Evolutionary conservation across 768 basidiomycete genomes (phyloP), one percentile per base, ranked within the genome.

Genomic region (Amanita exitialis): DNA sequence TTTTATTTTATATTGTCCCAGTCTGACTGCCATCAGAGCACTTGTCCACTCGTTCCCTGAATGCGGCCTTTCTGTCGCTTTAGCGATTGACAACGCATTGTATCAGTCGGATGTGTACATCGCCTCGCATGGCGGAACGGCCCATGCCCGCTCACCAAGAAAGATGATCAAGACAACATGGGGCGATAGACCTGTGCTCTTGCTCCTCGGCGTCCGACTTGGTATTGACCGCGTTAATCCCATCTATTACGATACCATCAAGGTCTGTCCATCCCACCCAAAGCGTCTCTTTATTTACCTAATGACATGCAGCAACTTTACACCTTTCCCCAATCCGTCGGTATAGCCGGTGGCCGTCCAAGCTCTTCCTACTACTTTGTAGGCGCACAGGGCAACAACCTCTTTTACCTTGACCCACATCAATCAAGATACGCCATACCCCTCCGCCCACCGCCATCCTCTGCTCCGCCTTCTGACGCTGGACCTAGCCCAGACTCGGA

Each of bases 341-440:
- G 95, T 36, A 98, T 99, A 49, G 93, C 95, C 0, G 95, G 96
- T 35, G 95, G 95, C 2, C 78, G 96, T 18, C 96, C 95, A 0
- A 89, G 89, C n/a, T 93, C 90, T 0, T 96, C 93, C 0, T 98
- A 96, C 65, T 99, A 98, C 66, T 99, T 99, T 61, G 89, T 99
- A 44, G 95, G 91, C 13, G 77, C 84, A 0, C 95, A 99, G 62
- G 86, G 83, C 3, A 87, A 93, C 56, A 86, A 82, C 44, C 75
- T 98, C 6, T 84, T 91, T 61, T 87, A 90, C 60, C 78, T 89
- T 32, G 83, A 89, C 66, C 85, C 86, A 1, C 83, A 88, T 60
- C 80, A 93, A 58, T 73, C 90, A 0, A 79, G 91, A 6, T 77
- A 88, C 0, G 75, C 90, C 0, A 69, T 95, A 2, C 83, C 88